These are phyloP conservation scores for Russula sp. DNA, from an alignment of 768 basidiomycete genomes.

Conservation along the genomic window DNA sequence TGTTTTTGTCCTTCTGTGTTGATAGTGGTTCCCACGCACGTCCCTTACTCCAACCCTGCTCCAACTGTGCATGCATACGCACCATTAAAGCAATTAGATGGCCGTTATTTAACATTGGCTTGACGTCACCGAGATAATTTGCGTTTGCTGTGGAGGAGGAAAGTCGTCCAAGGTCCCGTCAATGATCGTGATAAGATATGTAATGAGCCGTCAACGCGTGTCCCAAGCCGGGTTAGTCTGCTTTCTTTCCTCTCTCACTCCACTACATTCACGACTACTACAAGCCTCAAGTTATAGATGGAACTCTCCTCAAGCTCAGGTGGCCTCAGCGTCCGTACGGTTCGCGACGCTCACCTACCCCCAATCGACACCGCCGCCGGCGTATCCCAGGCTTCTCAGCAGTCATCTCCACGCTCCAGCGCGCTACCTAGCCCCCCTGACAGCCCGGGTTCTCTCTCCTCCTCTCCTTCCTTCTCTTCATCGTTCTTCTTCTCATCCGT, in stretches of 20 bases:
- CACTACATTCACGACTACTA: background rate
- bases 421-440: slow-evolving; percentile 56
- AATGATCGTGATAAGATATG: slow-evolving; percentile 19
- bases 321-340: slow-evolving; percentile 25
- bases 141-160: no score
- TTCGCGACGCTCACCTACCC: slow-evolving; percentile 21
- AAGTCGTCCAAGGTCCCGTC: background rate
- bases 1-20: no score
- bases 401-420: slow-evolving; percentile 48
- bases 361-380: slow-evolving; percentile 23
- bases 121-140: background rate
- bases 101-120: background rate
- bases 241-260: background rate
- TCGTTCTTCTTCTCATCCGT: slow-evolving; percentile 79
- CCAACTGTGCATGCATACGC: background rate
- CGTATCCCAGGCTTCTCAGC: slow-evolving; percentile 42
- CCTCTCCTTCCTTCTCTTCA: slow-evolving; percentile 67
- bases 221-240: slow-evolving; percentile 7
- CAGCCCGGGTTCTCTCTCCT: slow-evolving; percentile 64
- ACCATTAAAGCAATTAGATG: background rate
- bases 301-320: slow-evolving; percentile 21
- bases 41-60: background rate
- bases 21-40: background rate
- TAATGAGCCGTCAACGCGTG: background rate
- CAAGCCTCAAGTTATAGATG: slow-evolving; percentile 9